A percentile compares a stretch with the other conserved stretches of the same genome.
Conservation (phyloP, 768 basidiomycete genomes). For the Cyclocybe cylindracea region DNA sequence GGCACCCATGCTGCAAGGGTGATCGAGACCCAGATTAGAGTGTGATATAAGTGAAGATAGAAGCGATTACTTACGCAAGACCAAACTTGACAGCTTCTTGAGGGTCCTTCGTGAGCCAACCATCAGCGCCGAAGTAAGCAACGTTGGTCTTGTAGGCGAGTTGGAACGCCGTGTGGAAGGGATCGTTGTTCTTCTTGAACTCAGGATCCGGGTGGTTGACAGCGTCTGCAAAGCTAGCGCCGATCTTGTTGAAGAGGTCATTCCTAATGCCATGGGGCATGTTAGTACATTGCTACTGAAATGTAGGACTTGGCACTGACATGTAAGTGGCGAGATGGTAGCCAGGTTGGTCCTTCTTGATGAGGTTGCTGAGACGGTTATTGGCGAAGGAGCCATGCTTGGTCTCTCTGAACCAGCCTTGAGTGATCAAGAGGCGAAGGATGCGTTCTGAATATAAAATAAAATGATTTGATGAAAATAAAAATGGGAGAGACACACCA, state of each 20-base stretch:
- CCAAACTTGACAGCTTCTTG: slow-evolving; percentile 36
- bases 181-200: slow-evolving; percentile 33
- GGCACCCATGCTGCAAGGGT: slow-evolving; percentile 30
- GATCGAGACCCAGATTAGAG: background rate
- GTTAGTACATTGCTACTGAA: background rate
- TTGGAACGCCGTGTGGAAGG: slow-evolving; percentile 39
- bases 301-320: slow-evolving; percentile 16
- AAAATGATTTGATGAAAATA: background rate
- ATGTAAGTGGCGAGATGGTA: slow-evolving; percentile 37
- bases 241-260: slow-evolving; percentile 34
- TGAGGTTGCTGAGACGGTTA: slow-evolving; percentile 35
- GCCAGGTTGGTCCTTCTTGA: slow-evolving; percentile 35
- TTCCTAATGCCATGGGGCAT: slow-evolving; percentile 23
- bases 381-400: slow-evolving; percentile 38
- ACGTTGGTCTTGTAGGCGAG: slow-evolving; percentile 36
- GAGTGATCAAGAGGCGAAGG: slow-evolving; percentile 34
- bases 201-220: slow-evolving; percentile 34
- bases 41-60: background rate
- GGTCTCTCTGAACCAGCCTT: slow-evolving; percentile 38
- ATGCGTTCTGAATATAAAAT: slow-evolving; percentile 26
- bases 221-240: slow-evolving; percentile 31
- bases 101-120: slow-evolving; percentile 38
- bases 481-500: slow-evolving; percentile 18
- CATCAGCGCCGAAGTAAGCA: slow-evolving; percentile 34
- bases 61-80: slow-evolving; percentile 25